These are phyloP conservation scores for Tanacetum coccineum DNA, from an alignment of 129 eudicot genomes.

Conservation along the genomic window DNA sequence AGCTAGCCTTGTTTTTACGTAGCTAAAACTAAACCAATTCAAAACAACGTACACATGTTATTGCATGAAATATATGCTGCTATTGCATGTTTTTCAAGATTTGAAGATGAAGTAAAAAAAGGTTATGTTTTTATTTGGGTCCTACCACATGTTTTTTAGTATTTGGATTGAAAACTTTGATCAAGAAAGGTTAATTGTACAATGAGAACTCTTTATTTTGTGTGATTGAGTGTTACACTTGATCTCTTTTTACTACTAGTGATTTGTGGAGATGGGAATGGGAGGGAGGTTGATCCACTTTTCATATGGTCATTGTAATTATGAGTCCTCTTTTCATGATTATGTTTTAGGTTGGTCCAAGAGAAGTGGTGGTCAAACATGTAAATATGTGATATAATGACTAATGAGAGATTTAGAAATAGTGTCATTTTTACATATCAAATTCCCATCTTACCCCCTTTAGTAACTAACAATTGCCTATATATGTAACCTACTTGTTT, in stretches of 20 bases:
- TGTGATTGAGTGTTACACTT: constrained; percentile 36
- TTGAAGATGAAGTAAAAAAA: constrained; percentile 17
- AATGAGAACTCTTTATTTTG: constrained; percentile 28
- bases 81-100: constrained; percentile 18
- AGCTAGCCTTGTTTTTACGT: constrained; percentile 1
- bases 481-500: constrained; percentile 22
- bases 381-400: constrained; percentile 33
- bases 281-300: constrained; percentile 31
- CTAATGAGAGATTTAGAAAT: constrained; percentile 29
- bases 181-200: constrained; percentile 29
- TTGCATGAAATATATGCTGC: constrained; percentile 19
- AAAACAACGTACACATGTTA: constrained; percentile 14
- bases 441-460: constrained; percentile 28
- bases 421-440: not conserved
- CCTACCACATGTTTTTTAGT: constrained; percentile 28
- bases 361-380: constrained; percentile 42
- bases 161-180: constrained; percentile 37
- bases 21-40: constrained; percentile 11
- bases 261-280: constrained; percentile 31
- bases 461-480: constrained; percentile 12
- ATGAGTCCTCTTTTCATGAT: constrained; percentile 42
- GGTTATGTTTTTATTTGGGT: constrained; percentile 25
- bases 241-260: constrained; percentile 32
- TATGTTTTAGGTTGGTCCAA: constrained; percentile 44
- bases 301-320: constrained; percentile 39